These are phyloP conservation scores for Asparagopsis taxiformis DNA, from an alignment of 31 red algal genomes.

Conservation along the genomic window DNA sequence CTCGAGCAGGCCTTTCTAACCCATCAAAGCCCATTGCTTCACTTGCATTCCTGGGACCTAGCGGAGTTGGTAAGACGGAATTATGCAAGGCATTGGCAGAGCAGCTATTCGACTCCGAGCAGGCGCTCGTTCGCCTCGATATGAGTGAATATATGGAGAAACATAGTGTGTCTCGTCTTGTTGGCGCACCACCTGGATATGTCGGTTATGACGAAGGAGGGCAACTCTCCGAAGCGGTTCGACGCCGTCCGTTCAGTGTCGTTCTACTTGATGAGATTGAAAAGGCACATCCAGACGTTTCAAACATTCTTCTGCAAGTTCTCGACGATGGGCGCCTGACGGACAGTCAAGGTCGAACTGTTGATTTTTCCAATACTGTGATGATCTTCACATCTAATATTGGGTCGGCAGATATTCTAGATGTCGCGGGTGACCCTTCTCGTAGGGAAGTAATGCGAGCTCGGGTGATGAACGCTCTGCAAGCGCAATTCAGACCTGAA, in stretches of 20 bases:
- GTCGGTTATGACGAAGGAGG: constrained; percentile 99
- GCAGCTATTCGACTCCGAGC: constrained; percentile 92
- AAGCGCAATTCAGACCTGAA: constrained; percentile 93
- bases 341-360: constrained; percentile 92
- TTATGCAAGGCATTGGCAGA: constrained; percentile 92
- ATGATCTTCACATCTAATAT: constrained; percentile 99
- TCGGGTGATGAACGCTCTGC: constrained; percentile 86
- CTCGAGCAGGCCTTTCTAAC: constrained; percentile 88
- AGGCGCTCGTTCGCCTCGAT: constrained; percentile 92
- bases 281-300: constrained; percentile 99
- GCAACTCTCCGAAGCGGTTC: constrained; percentile 95
- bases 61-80: constrained; percentile 99
- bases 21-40: constrained; percentile 89
- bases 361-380: constrained; percentile 96
- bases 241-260: constrained; percentile 91
- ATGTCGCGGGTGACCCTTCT: constrained; percentile 47
- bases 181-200: constrained; percentile 99
- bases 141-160: constrained; percentile 99
- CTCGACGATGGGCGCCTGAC: constrained; percentile 99
- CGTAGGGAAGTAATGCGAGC: constrained; percentile 75
- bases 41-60: constrained; percentile 94
- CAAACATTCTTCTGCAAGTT: constrained; percentile 97
- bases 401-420: constrained; percentile 84
- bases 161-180: constrained; percentile 85
- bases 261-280: constrained; percentile 99